These are phyloP conservation scores for Talaromyces sp. DNA, from an alignment of 2,329 filamentous ascomycete species.

Conservation along the genomic window DNA sequence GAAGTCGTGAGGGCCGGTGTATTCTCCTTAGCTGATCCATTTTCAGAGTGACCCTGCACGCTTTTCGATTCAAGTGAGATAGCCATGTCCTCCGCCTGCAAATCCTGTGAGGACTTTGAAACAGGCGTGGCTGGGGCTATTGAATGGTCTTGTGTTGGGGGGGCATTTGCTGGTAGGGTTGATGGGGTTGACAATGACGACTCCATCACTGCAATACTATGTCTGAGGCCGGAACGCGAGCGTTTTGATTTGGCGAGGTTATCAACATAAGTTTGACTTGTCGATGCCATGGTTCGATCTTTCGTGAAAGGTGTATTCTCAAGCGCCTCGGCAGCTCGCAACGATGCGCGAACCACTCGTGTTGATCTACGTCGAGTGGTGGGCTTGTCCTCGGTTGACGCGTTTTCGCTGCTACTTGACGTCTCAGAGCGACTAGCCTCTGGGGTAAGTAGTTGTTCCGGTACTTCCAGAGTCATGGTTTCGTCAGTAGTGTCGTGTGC, in stretches of 20 bases:
- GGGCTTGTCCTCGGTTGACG: conserved; percentile 37
- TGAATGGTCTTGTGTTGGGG: conserved; percentile 27
- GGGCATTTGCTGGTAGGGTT: conserved; percentile 21
- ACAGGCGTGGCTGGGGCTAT: conserved; percentile 37
- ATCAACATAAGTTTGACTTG: conserved; percentile 40
- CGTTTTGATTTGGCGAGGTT: conserved; percentile 38
- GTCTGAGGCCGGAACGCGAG: conserved; percentile 40
- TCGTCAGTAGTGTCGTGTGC: conserved; percentile 32
- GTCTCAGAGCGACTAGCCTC: conserved; percentile 49
- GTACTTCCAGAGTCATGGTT: conserved; percentile 37
- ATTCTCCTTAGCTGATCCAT: conserved; percentile 31
- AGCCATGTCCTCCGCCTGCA: conserved; percentile 24
- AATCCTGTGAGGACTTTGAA: conserved; percentile 39
- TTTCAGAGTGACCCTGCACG: conserved; percentile 36
- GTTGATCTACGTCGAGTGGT: conserved; percentile 37
- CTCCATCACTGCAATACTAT: conserved; percentile 48
- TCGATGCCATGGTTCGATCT: conserved; percentile 20
- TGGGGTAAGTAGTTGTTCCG: conserved; percentile 46
- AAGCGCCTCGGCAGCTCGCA: conserved; percentile 34
- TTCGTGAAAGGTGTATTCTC: conserved; percentile 29
- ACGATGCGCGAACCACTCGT: conserved; percentile 45
- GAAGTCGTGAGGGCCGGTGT: conserved; percentile 24
- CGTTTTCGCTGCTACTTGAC: conserved; percentile 44
- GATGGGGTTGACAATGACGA: conserved; percentile 32
- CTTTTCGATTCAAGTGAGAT: conserved; percentile 32